Conservation (phyloP, 345 rosid genomes). For the Salix brachista region DNA sequence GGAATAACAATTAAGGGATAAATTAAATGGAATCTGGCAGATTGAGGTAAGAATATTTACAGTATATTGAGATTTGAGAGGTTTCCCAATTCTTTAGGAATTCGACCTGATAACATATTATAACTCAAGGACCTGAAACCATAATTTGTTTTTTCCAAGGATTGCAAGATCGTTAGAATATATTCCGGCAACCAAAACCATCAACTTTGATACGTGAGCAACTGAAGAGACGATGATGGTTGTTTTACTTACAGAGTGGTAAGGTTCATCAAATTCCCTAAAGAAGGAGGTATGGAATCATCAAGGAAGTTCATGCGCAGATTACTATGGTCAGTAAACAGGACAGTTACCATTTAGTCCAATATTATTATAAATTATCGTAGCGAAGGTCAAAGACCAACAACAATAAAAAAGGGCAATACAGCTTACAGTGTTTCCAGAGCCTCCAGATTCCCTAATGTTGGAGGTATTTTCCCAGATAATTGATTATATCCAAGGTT, state of each 20-base stretch:
- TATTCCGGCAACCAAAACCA: background rate
- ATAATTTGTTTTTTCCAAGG: background rate
- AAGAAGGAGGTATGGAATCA: conserved; percentile 10
- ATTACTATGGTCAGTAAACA: background rate
- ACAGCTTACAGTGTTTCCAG: background rate
- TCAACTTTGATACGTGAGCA: background rate
- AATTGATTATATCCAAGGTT: too few species aligned
- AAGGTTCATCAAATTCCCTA: background rate
- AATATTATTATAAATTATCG: too few species aligned
- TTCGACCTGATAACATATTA: conserved; percentile 9
- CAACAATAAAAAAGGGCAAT: too few species aligned
- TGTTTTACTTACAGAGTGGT: background rate
- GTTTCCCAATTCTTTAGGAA: conserved; percentile 11
- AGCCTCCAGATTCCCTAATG: background rate
- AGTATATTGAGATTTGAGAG: background rate
- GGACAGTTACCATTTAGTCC: background rate
- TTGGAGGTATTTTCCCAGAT: too few species aligned
- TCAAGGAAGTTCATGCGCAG: background rate
- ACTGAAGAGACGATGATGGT: background rate
- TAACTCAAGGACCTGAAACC: background rate
- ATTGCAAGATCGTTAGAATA: background rate
- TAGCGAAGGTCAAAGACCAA: too few species aligned
- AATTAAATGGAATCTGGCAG: too few species aligned
- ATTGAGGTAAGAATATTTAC: background rate
- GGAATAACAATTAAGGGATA: too few species aligned